Evolutionary conservation across 1,284 basidiomycete species (phyloP).

Genomic region (Sanghuangporus sanghuang): DNA sequence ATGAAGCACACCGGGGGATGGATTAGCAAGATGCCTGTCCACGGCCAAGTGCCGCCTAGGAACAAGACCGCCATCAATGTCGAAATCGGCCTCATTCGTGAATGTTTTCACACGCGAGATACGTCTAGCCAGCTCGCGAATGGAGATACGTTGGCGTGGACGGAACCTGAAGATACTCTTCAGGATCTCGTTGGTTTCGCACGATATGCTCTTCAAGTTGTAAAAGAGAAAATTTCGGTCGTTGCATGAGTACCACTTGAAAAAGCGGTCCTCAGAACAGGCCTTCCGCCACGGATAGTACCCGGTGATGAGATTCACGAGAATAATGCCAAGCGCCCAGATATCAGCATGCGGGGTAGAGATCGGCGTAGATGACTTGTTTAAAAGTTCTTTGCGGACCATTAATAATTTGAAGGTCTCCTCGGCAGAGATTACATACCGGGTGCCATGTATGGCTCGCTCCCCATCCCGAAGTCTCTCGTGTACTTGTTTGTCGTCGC

Average conservation of each 20-base stretch:
- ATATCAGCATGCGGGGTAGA: constrained; percentile 90
- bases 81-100: not conserved
- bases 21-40: not conserved
- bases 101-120: constrained; percentile 33
- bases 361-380: constrained; percentile 11
- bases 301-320: constrained; percentile 93
- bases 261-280: constrained; percentile 16
- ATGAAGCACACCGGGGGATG: not conserved
- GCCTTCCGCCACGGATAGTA: constrained; percentile 96
- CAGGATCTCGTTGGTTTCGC: constrained; percentile 64
- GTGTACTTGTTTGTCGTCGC: constrained; percentile 88
- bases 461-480: constrained; percentile 93
- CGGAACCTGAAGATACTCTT: constrained; percentile 69
- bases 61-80: not conserved
- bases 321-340: constrained; percentile 95
- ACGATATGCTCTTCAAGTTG: constrained; percentile 54
- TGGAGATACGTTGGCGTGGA: constrained; percentile 62
- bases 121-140: constrained; percentile 66
- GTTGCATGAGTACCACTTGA: constrained; percentile 65
- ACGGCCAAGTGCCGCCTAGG: not conserved
- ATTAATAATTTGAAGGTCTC: constrained; percentile 4
- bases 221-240: constrained; percentile 67
- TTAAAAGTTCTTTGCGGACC: not conserved
- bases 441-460: constrained; percentile 95
- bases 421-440: constrained; percentile 42